Evolutionary conservation across 169 alveolate species (phyloP).

Genomic region (Eimeria maxima): DNA sequence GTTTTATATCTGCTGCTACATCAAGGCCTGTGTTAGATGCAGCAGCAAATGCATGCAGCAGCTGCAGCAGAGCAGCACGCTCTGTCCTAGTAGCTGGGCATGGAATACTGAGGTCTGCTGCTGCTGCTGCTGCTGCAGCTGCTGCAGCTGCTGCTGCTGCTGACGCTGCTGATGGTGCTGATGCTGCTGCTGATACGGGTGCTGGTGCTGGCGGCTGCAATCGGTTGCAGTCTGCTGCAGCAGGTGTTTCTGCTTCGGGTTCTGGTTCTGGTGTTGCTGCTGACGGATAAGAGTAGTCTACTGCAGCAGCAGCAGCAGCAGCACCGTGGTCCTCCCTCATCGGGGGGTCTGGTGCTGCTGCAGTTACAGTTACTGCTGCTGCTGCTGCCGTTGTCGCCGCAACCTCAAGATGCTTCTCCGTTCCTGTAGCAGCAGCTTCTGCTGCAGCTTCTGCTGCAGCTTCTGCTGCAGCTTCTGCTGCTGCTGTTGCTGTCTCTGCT

Average conservation of each 20-base stretch:
- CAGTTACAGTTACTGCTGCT: conserved; percentile 41
- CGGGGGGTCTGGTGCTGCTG: not conserved
- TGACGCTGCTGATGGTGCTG: too few relatives aligned
- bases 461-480: not conserved
- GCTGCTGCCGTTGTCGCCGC: conserved; percentile 53
- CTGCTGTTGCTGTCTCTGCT: not conserved
- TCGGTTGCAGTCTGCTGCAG: too few relatives aligned
- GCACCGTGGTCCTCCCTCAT: not conserved
- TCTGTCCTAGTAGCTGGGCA: conserved; percentile 27
- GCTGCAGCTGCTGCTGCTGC: not conserved
- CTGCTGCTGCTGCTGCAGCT: conserved; percentile 24
- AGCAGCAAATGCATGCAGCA: conserved; percentile 23
- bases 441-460: conserved; percentile 10
- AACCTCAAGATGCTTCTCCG: not conserved
- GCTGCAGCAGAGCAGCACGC: conserved; percentile 48
- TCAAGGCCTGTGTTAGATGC: not conserved
- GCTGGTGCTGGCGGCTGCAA: too few relatives aligned
- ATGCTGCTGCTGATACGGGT: too few relatives aligned
- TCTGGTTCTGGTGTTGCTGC: not conserved
- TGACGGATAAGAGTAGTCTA: not conserved
- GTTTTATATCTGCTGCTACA: not conserved
- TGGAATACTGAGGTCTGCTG: not conserved
- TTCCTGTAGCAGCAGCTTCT: not conserved
- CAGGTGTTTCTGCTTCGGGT: not conserved
- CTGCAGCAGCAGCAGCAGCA: not conserved